These are phyloP conservation scores for Apiotrichum gamsii DNA, from an alignment of 1,284 basidiomycete species.

Conservation along the genomic window DNA sequence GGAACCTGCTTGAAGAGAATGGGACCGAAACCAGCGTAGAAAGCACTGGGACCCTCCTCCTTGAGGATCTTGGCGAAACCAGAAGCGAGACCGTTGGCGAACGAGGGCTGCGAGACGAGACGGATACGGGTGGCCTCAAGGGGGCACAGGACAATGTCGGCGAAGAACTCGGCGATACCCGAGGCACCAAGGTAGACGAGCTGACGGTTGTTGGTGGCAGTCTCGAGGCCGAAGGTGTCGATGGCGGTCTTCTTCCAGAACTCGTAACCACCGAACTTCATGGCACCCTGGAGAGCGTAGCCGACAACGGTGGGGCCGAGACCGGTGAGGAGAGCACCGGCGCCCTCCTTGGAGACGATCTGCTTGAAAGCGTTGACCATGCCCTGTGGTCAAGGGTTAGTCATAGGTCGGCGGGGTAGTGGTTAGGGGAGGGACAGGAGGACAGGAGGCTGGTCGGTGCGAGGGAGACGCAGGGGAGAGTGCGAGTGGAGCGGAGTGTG, in stretches of 20 bases:
- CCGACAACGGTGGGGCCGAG: conserved; percentile 86
- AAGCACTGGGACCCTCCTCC: conserved; percentile 51
- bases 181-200: conserved; percentile 91
- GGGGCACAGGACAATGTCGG: conserved; percentile 62
- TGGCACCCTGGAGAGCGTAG: conserved; percentile 91
- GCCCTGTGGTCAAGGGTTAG: conserved; percentile 51
- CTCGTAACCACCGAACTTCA: conserved; percentile 94
- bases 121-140: conserved; percentile 57
- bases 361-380: conserved; percentile 66
- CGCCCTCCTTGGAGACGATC: conserved; percentile 75
- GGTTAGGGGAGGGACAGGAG: no score
- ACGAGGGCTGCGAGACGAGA: conserved; percentile 53
- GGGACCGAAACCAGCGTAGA: conserved; percentile 56
- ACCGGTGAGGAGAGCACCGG: conserved; percentile 84
- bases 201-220: conserved; percentile 79
- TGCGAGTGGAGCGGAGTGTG: no score
- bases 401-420: no score
- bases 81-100: conserved; percentile 51
- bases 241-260: conserved; percentile 89
- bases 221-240: conserved; percentile 77
- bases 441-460: no score
- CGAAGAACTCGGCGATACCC: conserved; percentile 89
- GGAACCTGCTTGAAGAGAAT: conserved; percentile 55
- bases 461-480: no score
- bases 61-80: conserved; percentile 54